Evolutionary conservation across 257 asterid species (phyloP).

Genomic region (Verbascum thapsus): DNA sequence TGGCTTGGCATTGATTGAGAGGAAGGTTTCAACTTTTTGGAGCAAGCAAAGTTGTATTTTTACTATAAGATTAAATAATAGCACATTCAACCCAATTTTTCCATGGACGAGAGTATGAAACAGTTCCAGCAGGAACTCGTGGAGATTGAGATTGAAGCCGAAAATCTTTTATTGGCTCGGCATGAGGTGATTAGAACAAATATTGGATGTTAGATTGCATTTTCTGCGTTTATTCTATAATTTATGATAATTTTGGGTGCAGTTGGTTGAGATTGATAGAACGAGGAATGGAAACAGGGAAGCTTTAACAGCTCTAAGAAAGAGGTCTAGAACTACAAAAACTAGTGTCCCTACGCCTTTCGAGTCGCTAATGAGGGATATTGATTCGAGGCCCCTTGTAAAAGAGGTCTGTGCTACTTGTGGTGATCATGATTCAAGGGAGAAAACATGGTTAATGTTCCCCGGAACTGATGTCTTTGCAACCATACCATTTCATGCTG

Average conservation of each 20-base stretch:
- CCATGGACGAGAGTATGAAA: constrained; percentile 61
- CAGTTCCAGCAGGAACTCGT: constrained; percentile 52
- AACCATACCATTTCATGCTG: constrained; percentile 84
- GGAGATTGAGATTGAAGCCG: constrained; percentile 83
- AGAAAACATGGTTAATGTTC: constrained; percentile 73
- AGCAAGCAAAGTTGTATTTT: no score
- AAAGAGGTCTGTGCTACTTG: constrained; percentile 86
- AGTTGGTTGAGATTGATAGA: constrained; percentile 83
- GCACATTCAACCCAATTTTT: background rate
- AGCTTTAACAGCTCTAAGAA: constrained; percentile 82
- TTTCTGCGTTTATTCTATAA: constrained; percentile 4
- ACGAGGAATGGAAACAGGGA: constrained; percentile 82
- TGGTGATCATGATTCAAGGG: constrained; percentile 78
- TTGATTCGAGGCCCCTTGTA: constrained; percentile 73
- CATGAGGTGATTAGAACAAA: constrained; percentile 62
- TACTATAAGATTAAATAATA: no score
- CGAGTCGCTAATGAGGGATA: constrained; percentile 75
- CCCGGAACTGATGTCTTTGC: constrained; percentile 81
- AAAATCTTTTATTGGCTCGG: constrained; percentile 67
- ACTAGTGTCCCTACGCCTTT: constrained; percentile 74
- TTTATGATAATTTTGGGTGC: constrained; percentile 35
- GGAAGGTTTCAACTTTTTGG: no score
- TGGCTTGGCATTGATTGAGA: no score
- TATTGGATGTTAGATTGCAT: constrained; percentile 17
- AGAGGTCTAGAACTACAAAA: constrained; percentile 71